Evolutionary conservation across 345 rosid species (phyloP).

Genomic region (Rubroshorea leprosula): DNA sequence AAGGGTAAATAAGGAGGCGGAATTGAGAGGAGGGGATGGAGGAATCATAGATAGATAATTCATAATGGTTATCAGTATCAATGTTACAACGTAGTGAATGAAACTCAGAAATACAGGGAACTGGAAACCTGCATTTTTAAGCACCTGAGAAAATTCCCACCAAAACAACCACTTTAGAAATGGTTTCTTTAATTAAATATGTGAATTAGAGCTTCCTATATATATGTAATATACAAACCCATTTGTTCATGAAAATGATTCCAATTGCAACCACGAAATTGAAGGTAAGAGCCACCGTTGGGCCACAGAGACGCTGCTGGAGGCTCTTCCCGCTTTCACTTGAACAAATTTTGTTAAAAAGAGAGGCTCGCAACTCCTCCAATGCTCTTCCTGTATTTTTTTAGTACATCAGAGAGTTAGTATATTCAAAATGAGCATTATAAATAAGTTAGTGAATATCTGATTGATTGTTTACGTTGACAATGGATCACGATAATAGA

Average conservation of each 20-base stretch:
- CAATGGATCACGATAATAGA: no score
- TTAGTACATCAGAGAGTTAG: no score
- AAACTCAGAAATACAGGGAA: conserved; percentile 12
- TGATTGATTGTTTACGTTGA: no score
- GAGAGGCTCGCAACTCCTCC: conserved; percentile 39
- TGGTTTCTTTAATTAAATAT: no score
- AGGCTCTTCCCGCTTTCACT: conserved; percentile 26
- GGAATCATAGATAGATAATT: conserved; percentile 12
- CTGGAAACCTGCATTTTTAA: conserved; percentile 15
- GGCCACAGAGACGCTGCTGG: conserved; percentile 33
- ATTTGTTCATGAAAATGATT: conserved; percentile 29
- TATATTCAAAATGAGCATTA: no score
- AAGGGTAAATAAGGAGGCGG: conserved; percentile 4
- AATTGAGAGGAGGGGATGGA: conserved; percentile 12
- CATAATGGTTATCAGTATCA: conserved; percentile 7
- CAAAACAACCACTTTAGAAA: no score
- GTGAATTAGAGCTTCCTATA: no score
- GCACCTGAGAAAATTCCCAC: conserved; percentile 3
- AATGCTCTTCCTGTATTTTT: conserved; percentile 47
- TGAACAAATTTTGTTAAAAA: conserved; percentile 33
- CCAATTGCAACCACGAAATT: conserved; percentile 29
- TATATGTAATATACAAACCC: conserved; percentile 15
- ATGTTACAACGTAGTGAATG: conserved; percentile 14
- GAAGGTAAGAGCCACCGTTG: conserved; percentile 27
- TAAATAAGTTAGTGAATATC: no score